phyloP scores from a whole-genome alignment of 2,329 filamentous ascomycete genomes.

The Tolypocladium ovalisporum region DNA sequence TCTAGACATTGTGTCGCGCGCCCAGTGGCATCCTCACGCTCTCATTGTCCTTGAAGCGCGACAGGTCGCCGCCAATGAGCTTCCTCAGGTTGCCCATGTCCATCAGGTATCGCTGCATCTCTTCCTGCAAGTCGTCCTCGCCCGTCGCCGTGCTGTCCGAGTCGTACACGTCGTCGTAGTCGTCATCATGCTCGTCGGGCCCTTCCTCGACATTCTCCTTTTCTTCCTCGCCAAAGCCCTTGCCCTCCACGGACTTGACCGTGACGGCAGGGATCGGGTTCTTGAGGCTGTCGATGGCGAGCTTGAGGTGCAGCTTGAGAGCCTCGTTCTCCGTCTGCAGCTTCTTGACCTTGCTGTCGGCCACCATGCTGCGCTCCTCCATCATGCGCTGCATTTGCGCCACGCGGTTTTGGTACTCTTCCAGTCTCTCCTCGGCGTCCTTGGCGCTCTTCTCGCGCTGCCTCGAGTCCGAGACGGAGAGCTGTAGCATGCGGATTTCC shows the following conservation, averaged over 20 bases:
- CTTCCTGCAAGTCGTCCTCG: slow-evolving; percentile 62
- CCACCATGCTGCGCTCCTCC: slow-evolving; percentile 85
- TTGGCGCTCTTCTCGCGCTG: slow-evolving; percentile 67
- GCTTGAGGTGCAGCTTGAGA: slow-evolving; percentile 72
- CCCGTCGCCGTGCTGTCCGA: slow-evolving; percentile 35
- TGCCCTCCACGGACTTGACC: slow-evolving; percentile 19
- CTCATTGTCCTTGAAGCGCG: slow-evolving; percentile 52
- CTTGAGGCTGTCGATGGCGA: slow-evolving; percentile 76
- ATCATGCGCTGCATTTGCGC: slow-evolving; percentile 85
- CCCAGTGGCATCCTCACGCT: slow-evolving; percentile 42
- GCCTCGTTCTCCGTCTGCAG: slow-evolving; percentile 87
- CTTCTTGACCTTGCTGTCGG: slow-evolving; percentile 87
- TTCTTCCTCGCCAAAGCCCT: slow-evolving; percentile 16
- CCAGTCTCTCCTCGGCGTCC: slow-evolving; percentile 70
- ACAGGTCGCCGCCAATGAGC: slow-evolving; percentile 66
- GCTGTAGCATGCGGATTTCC: slow-evolving; percentile 78
- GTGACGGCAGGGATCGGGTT: slow-evolving; percentile 70
- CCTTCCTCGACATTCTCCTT: slow-evolving; percentile 19
- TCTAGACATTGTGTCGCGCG: slow-evolving; percentile 27
- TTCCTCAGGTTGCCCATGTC: slow-evolving; percentile 61
- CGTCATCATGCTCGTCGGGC: slow-evolving; percentile 45
- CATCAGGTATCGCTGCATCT: slow-evolving; percentile 72
- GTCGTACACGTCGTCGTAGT: slow-evolving; percentile 42
- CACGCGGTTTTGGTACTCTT: slow-evolving; percentile 91
- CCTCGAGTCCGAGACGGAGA: slow-evolving; percentile 55